phyloP scores from a whole-genome alignment of 1,284 basidiomycete species.

The Vanrija sp. region DNA sequence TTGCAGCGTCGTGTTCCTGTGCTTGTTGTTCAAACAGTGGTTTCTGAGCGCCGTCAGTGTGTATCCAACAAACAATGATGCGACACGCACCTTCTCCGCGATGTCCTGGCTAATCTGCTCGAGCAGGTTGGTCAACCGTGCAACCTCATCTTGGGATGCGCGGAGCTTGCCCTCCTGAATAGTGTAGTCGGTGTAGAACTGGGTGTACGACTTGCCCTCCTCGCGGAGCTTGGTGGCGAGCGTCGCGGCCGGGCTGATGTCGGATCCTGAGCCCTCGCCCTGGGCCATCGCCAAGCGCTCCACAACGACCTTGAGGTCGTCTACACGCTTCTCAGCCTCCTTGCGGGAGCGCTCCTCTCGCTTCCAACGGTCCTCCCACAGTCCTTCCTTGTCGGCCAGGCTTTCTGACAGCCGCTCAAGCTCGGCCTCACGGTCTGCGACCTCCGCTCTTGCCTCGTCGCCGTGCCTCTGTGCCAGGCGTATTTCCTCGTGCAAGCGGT shows the following conservation, averaged over 20 bases:
- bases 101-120: slow-evolving; percentile 60
- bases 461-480: slow-evolving; percentile 36
- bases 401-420: slow-evolving; percentile 39
- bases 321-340: slow-evolving; percentile 48
- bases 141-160: slow-evolving; percentile 71
- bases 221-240: slow-evolving; percentile 66
- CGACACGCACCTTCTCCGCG: slow-evolving; percentile 68
- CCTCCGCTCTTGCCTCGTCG: slow-evolving; percentile 37
- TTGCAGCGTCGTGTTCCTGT: slow-evolving; percentile 72
- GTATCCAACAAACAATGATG: background rate
- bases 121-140: slow-evolving; percentile 69
- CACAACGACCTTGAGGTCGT: slow-evolving; percentile 46
- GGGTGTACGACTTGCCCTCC: slow-evolving; percentile 58
- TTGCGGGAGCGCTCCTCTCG: slow-evolving; percentile 46
- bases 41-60: slow-evolving; percentile 56
- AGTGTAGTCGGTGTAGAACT: slow-evolving; percentile 76
- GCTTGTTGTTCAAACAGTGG: slow-evolving; percentile 82
- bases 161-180: slow-evolving; percentile 74
- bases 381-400: slow-evolving; percentile 45
- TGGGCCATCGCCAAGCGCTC: slow-evolving; percentile 41
- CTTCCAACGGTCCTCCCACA: slow-evolving; percentile 47
- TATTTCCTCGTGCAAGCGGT: slow-evolving; percentile 40
- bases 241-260: slow-evolving; percentile 73
- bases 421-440: slow-evolving; percentile 45
- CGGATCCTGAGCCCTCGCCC: slow-evolving; percentile 19